Evolutionary conservation across 2,329 filamentous ascomycete genomes (phyloP).

Genomic region (Fonsecaea erecta): DNA sequence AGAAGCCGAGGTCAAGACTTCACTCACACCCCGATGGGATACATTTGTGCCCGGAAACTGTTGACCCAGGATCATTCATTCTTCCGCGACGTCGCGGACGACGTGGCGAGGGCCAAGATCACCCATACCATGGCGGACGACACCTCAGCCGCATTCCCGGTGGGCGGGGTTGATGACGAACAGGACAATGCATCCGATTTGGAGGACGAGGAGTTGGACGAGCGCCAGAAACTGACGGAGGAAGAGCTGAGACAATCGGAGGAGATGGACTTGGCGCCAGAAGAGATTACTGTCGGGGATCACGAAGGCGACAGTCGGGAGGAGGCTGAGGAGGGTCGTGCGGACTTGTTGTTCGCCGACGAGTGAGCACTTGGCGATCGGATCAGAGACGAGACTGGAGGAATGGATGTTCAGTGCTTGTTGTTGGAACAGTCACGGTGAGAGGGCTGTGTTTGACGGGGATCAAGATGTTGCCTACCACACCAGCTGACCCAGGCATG

Average conservation of each 20-base stretch:
- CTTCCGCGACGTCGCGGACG: conserved; percentile 29
- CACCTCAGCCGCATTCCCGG: not conserved
- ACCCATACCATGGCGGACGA: not conserved
- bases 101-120: not conserved
- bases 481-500: not conserved
- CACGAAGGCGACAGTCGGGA: not conserved
- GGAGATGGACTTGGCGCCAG: conserved; percentile 51
- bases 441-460: too few relatives aligned
- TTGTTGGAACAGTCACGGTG: too few relatives aligned
- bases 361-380: not conserved
- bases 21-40: conserved; percentile 45
- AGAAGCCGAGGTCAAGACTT: conserved; percentile 44
- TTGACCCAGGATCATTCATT: conserved; percentile 41
- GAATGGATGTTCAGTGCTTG: too few relatives aligned
- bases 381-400: too few relatives aligned
- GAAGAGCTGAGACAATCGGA: conserved; percentile 56
- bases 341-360: not conserved
- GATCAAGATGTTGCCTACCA: not conserved
- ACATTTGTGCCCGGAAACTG: conserved; percentile 41
- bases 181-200: conserved; percentile 15
- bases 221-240: conserved; percentile 52
- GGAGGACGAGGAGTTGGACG: conserved; percentile 18
- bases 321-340: not conserved
- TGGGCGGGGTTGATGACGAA: not conserved
- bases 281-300: conserved; percentile 17